These are phyloP conservation scores for Zymoseptoria passerinii DNA, from an alignment of 2,329 filamentous ascomycete genomes.

Conservation along the genomic window DNA sequence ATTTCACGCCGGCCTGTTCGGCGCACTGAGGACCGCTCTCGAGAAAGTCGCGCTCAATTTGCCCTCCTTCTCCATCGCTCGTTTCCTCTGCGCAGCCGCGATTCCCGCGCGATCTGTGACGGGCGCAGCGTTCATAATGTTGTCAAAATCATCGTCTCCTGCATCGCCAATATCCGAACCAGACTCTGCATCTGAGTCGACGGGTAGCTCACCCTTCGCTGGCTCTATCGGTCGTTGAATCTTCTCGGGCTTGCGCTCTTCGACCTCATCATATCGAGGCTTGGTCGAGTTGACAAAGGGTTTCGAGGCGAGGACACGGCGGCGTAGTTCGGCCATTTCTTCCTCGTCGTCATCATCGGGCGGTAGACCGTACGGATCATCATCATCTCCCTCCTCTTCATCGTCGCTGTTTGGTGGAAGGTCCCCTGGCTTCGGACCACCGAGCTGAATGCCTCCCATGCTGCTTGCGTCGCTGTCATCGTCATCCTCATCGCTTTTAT, in stretches of 20 bases:
- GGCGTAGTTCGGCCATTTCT: conserved; percentile 85
- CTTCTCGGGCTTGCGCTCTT: conserved; percentile 53
- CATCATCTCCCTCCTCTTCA: conserved; percentile 37
- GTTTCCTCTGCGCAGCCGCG: conserved; percentile 50
- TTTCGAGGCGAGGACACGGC: conserved; percentile 84
- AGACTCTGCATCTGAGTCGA: conserved; percentile 59
- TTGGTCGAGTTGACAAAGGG: conserved; percentile 58
- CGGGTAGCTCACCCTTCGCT: conserved; percentile 17
- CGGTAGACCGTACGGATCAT: conserved; percentile 67
- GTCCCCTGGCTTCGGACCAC: conserved; percentile 44
- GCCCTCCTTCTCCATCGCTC: conserved; percentile 39
- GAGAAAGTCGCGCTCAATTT: conserved; percentile 42
- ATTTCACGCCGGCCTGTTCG: conserved; percentile 31
- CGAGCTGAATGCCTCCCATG: conserved; percentile 29
- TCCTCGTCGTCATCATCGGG: conserved; percentile 72
- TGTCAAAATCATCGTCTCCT: conserved; percentile 72
- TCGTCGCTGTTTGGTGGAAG: conserved; percentile 36
- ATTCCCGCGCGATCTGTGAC: conserved; percentile 80
- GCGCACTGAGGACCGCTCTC: conserved; percentile 40
- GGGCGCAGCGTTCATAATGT: conserved; percentile 84
- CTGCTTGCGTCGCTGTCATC: conserved; percentile 28
- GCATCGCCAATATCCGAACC: conserved; percentile 60
- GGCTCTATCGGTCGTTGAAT: conserved; percentile 51
- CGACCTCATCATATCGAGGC: conserved; percentile 31
- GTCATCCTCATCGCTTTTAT: conserved; percentile 38